Base-by-base conservation (phyloP, 2,329 filamentous ascomycete genomes). In the Beauveria sp. region DNA sequence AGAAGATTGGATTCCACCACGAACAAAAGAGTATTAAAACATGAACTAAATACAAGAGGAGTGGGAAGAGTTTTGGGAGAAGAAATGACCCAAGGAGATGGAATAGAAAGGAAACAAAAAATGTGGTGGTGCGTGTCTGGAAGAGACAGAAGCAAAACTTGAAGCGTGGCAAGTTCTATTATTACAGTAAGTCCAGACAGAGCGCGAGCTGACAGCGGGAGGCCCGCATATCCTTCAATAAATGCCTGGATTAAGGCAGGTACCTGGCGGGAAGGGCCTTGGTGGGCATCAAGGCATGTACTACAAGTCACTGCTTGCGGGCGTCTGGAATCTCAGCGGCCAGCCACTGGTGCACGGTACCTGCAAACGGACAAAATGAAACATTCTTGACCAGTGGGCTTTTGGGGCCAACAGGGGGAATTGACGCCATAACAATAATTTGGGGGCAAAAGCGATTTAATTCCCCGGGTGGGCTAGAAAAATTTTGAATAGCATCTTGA, bases 101-200 rank as follows among this genome's bases (percentile, higher is more conserved):
- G 40, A 47, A 61, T 26, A 53, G 43, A 50, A 50, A 38, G 50
- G 58, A 61, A 61, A 60, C 34, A 43, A 26, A 59, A 59, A 52
- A 26, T 38, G 49, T 49, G 42, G 38, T 46, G 24, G 49, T 34
- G 49, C 24, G 50, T 34, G 49, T 16, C 40, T 51, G 46, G 57
- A 22, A 50, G 28, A 30, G 50, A 54, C 58, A 55, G 43, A 55
- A 38, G 40, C 47, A 52, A 61, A 61, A 55, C 58, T 20, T 28
- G 28, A 55, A 61, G 51, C 50, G 58, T 61, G 58, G 43, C 50
- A 55, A 43, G 51, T 61, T 54, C 38, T 28, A 59, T 50, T 54
- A 60, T 42, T 42, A 52, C 45, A 46, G 20, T 22, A 51, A 26
- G 50, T 43, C 16, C 40, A 60, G 50, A 43, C 40, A 60, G 50